phyloP scores from a whole-genome alignment of 2,329 filamentous ascomycete species.

The Gnomoniopsis sp. region DNA sequence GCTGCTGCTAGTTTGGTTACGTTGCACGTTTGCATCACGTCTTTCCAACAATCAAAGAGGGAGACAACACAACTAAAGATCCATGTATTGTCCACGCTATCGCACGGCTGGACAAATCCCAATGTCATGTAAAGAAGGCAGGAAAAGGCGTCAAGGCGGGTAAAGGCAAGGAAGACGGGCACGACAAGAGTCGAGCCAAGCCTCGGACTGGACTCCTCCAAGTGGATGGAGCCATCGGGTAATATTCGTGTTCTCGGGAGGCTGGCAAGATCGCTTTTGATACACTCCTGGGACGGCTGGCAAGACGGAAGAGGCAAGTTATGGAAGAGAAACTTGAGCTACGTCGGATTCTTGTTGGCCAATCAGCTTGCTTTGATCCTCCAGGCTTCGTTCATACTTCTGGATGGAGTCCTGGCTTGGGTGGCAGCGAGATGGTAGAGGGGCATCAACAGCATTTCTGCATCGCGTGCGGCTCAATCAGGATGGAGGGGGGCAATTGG shows the following conservation, averaged over 20 bases:
- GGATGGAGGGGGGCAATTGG: not conserved
- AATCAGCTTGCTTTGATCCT: constrained; percentile 3
- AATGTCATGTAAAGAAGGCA: constrained; percentile 19
- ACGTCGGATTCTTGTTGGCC: constrained; percentile 8
- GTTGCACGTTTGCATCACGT: constrained; percentile 11
- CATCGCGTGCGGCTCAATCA: constrained; percentile 7
- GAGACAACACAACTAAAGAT: constrained; percentile 14
- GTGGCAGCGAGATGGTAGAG: constrained; percentile 7
- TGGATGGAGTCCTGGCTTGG: constrained; percentile 5
- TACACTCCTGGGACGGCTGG: constrained; percentile 13
- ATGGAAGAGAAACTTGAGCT: constrained; percentile 6
- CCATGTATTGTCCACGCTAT: constrained; percentile 19
- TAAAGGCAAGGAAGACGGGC: constrained; percentile 10
- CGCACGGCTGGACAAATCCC: constrained; percentile 13
- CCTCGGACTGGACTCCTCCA: constrained; percentile 18
- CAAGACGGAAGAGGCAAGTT: not conserved
- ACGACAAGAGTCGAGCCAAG: constrained; percentile 19
- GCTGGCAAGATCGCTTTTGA: constrained; percentile 12
- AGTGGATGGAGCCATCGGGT: constrained; percentile 16
- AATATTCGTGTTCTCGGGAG: constrained; percentile 16
- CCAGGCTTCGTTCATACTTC: not conserved
- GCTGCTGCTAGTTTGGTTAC: constrained; percentile 18
- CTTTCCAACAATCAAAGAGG: constrained; percentile 10
- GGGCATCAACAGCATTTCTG: not conserved
- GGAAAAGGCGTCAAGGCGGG: constrained; percentile 15